Conservation (phyloP, 1,284 basidiomycete genomes). For the Neonothopanus nambi region DNA sequence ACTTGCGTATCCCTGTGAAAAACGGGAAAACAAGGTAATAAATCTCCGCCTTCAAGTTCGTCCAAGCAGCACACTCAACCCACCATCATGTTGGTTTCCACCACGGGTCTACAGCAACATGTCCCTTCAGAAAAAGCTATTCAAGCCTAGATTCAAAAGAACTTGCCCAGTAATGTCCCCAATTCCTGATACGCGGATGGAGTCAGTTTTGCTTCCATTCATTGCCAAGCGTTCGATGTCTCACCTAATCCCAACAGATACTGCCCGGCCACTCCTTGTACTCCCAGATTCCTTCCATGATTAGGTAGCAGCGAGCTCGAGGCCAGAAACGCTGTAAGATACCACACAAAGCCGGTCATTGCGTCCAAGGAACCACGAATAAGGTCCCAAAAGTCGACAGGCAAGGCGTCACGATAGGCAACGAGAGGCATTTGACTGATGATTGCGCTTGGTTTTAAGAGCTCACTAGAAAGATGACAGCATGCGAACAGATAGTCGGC, state of each 20-base stretch:
- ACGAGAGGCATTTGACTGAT: constrained; percentile 31
- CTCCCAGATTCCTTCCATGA: constrained; percentile 14
- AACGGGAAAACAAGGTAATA: neutral
- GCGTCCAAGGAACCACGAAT: constrained; percentile 32
- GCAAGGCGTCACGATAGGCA: constrained; percentile 31
- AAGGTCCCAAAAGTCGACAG: constrained; percentile 36
- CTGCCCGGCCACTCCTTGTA: constrained; percentile 36
- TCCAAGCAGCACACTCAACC: constrained; percentile 12
- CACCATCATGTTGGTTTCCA: constrained; percentile 80
- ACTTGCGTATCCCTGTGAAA: constrained; percentile 67
- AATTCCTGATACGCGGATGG: constrained; percentile 49
- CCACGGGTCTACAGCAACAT: constrained; percentile 60
- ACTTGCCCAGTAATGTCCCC: constrained; percentile 77
- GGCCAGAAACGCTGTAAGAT: constrained; percentile 41
- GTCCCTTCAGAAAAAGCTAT: neutral
- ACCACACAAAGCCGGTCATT: constrained; percentile 38
- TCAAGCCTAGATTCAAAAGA: constrained; percentile 2
- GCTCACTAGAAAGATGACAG: neutral
- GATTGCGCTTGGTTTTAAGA: no score
- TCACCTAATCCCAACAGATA: constrained; percentile 61
- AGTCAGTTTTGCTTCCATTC: constrained; percentile 1
- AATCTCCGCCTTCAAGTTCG: neutral
- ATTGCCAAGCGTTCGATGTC: constrained; percentile 15
- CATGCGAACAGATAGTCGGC: neutral
- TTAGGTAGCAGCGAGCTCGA: constrained; percentile 32